These are phyloP conservation scores for Cytospora leucostoma DNA, from an alignment of 2,329 filamentous ascomycete genomes.

Conservation along the genomic window DNA sequence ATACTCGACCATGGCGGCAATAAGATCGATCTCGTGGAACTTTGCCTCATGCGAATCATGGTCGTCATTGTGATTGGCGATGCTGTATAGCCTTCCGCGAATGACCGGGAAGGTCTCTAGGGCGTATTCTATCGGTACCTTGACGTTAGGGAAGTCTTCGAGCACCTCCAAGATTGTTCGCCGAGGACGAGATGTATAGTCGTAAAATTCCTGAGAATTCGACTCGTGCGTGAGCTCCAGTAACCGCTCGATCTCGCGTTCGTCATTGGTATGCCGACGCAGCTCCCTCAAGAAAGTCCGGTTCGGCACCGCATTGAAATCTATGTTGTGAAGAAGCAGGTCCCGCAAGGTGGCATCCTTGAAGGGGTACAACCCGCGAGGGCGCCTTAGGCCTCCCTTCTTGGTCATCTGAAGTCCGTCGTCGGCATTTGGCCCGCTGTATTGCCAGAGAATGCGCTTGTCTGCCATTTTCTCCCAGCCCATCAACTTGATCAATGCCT, in stretches of 20 bases:
- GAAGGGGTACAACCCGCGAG: slow-evolving; percentile 41
- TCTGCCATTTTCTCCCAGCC: slow-evolving; percentile 76
- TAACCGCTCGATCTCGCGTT: slow-evolving; percentile 76
- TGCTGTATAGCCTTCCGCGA: slow-evolving; percentile 90
- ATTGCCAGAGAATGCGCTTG: slow-evolving; percentile 42
- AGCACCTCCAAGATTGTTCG: slow-evolving; percentile 91
- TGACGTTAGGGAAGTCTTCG: slow-evolving; percentile 83
- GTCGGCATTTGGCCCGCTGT: background rate
- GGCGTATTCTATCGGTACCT: slow-evolving; percentile 73
- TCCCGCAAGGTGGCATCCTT: slow-evolving; percentile 64
- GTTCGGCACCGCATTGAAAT: slow-evolving; percentile 86
- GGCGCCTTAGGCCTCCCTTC: slow-evolving; percentile 10
- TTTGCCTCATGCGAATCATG: slow-evolving; percentile 5
- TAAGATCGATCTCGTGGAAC: slow-evolving; percentile 59
- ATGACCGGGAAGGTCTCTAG: slow-evolving; percentile 77
- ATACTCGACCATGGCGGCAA: slow-evolving; percentile 90
- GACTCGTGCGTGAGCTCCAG: slow-evolving; percentile 79
- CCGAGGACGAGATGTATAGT: slow-evolving; percentile 89
- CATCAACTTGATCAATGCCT: slow-evolving; percentile 76
- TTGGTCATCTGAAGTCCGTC: background rate
- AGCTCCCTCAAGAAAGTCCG: slow-evolving; percentile 82
- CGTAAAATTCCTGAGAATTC: slow-evolving; percentile 88
- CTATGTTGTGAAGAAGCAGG: slow-evolving; percentile 79
- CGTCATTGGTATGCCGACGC: slow-evolving; percentile 71
- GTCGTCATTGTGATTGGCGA: slow-evolving; percentile 65